Evolutionary conservation across 148 eudicot genomes (phyloP), one percentile per base, ranked within the genome.

Genomic region (Vaccinium vitisidaea): DNA sequence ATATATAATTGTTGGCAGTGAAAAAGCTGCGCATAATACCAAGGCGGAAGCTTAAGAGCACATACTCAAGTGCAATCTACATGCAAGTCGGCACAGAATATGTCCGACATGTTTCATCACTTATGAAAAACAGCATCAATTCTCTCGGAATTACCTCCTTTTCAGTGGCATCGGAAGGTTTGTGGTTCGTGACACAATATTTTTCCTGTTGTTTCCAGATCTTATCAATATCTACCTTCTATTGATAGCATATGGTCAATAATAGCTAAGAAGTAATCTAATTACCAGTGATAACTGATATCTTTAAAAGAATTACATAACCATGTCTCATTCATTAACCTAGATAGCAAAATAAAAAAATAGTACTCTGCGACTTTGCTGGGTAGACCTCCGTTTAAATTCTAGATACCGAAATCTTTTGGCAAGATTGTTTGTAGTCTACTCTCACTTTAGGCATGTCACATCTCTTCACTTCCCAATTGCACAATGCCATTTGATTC

Each of bases 41-140:
- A 73, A 89, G 92, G 84, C 87, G 94, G 79, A 94, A 91, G 86
- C 89, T 95, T 58, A 93, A 88, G 93, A 89, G 90, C 87, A 89
- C 93, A 48, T 84, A 87, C 84, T 94, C 97, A 10, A 86, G 93
- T 79, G 87, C 89, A 76, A 87, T 95, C 19, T 92, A 92, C 83
- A 83, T 95, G 92, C 94, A 92, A 90, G 90, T 88, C 15, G 94
- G 98, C 84, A 92, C 93, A 50, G 93, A 94, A 65, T 95, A 94
- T 86, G 93, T 91, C 77, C 87, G 92, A 67, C 93, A 93, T 56
- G 94, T 94, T 83, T 95, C 98, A 55, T 90, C 97, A 70, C 76
- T 91, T 43, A 92, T 95, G 88, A 95, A 92, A 88, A 90, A 77
- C 63, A 87, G 94, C 88, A 92, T 95, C 87, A 94, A 85, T 84